These are phyloP conservation scores for Leptographium flavum DNA, from an alignment of 2,329 filamentous ascomycete genomes.

Conservation along the genomic window DNA sequence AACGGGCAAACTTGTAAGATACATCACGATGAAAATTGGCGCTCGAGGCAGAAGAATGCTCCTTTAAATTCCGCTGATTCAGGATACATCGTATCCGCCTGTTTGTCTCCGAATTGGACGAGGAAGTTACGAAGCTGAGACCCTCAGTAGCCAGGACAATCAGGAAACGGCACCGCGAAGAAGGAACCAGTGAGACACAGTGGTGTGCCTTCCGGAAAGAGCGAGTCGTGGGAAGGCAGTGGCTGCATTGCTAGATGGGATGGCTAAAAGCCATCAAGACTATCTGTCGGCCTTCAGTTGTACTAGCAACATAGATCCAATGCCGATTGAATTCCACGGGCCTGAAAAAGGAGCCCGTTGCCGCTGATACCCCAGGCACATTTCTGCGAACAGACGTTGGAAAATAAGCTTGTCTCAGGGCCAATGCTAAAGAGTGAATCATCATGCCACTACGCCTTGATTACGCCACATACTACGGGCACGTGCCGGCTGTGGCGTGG, in stretches of 20 bases:
- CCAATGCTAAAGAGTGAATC: neutral
- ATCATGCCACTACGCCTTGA: neutral
- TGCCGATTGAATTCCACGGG: neutral
- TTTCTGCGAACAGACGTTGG: neutral
- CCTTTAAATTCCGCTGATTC: neutral
- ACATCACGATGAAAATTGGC: too few relatives aligned
- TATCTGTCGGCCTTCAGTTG: neutral
- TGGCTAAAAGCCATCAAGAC: neutral
- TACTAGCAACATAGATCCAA: neutral
- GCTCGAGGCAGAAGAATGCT: constrained; percentile 4
- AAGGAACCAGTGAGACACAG: neutral
- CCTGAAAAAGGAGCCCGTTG: neutral
- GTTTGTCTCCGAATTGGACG: neutral
- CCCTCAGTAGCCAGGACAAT: neutral
- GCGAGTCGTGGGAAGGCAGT: neutral
- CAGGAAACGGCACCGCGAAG: neutral
- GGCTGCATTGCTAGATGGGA: too few relatives aligned
- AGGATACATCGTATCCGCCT: neutral
- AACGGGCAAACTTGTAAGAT: neutral
- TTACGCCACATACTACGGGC: neutral
- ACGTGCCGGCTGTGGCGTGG: neutral
- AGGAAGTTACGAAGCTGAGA: neutral
- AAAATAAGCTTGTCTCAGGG: neutral
- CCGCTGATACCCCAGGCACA: neutral
- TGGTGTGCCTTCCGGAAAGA: neutral